Base-by-base conservation (phyloP, 108 stramenopile species). In the Fistulifera pelliculosa region DNA sequence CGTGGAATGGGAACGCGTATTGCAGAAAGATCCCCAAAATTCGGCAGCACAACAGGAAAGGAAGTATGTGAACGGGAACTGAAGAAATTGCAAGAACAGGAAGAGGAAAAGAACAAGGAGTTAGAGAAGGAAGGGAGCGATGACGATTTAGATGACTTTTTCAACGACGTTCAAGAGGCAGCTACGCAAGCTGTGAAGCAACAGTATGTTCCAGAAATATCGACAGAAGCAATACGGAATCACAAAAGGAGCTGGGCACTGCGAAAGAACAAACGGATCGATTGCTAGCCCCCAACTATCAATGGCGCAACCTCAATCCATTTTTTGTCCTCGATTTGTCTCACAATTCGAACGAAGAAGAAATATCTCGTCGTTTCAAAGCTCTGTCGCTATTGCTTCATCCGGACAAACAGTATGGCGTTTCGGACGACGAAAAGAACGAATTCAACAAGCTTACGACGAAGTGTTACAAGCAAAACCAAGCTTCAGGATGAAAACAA, bases 251-350 rank as follows among this genome's bases (percentile, higher is more conserved):
- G 35, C 63, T 91, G 24, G 90, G 90, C 21, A 74, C 81, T 10
- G 63, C 78, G 11, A 11, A 58, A 22, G 50, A 68, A n/a, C 86
- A 92, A 68, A 88, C 86, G 52, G 78, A 92, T 42, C 86, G 90
- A 26, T 70, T 92, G 31, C 56, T 92, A 39, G 70, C 69, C 63
- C 54, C 66, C 17, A 85, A 85, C 27, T 83, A 84, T 60, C 77
- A 87, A 67, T 92, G 90, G 90, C 77, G 80, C 16, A 92, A 92
- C 54, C 68, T 92, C 19, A 92, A 92, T 62, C 90, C 90, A 21
- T 92, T 72, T 50, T 66, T 64, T 58, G 86, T 92, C 0, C 58
- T 92, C 27, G 83, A 85, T 53, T 52, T 87, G 2, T 60, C 74
- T 45, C 58, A 62, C n/a, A 60, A 45, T 1, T 60, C 80, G 11